Conservation (phyloP, 78 protist genomes). For the Chrysochromulina tobinii region DNA sequence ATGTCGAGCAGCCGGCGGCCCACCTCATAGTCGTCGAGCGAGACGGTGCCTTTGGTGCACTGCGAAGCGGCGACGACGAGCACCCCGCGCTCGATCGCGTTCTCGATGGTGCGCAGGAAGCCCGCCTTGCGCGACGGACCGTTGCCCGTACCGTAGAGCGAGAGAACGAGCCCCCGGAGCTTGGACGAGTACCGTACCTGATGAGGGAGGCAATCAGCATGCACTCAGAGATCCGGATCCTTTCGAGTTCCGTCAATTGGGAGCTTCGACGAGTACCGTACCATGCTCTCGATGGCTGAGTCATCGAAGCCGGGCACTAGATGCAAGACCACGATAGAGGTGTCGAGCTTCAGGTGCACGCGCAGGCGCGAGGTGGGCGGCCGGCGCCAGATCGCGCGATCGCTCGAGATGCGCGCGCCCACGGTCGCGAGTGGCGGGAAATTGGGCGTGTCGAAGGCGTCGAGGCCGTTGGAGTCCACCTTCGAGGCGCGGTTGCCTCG, state of each 20-base stretch:
- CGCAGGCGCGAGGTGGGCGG: conserved; percentile 15
- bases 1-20: background rate
- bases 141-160: conserved; percentile 69
- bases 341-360: conserved; percentile 18
- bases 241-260: no score
- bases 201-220: no score
- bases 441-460: conserved; percentile 61
- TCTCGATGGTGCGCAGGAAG: conserved; percentile 30
- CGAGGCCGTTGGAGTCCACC: conserved; percentile 30
- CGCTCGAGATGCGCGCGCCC: conserved; percentile 10
- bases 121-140: conserved; percentile 64
- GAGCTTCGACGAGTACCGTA: conserved; percentile 47
- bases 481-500: conserved; percentile 69
- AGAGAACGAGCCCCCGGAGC: conserved; percentile 41
- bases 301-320: conserved; percentile 54
- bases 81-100: conserved; percentile 51
- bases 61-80: conserved; percentile 51
- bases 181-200: conserved; percentile 39
- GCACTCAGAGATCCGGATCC: no score
- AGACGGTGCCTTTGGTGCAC: conserved; percentile 63
- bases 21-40: background rate
- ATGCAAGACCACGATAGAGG: background rate
- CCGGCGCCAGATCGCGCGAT: background rate
- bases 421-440: conserved; percentile 63
- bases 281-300: conserved; percentile 18